Conservation (phyloP, 2,329 filamentous ascomycete genomes). For the Colletotrichum phormii region DNA sequence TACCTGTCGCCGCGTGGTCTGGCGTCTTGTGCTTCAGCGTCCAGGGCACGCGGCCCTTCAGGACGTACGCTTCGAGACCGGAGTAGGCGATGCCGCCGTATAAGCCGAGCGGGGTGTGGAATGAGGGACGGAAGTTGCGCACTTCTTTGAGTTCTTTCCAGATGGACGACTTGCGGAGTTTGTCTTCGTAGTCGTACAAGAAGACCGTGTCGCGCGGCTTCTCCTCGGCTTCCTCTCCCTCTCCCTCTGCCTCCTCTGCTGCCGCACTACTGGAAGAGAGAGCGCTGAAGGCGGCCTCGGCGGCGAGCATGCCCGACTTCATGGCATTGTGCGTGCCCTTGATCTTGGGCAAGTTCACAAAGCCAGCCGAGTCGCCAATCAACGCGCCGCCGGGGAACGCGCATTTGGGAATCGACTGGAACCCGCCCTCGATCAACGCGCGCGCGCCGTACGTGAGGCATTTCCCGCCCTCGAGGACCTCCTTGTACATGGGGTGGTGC, state of each 20-base stretch:
- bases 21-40: conserved; percentile 86
- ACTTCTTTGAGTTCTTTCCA: conserved; percentile 96
- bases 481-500: conserved; percentile 90
- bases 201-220: conserved; percentile 80
- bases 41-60: conserved; percentile 90
- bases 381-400: conserved; percentile 95
- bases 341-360: conserved; percentile 97
- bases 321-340: conserved; percentile 99
- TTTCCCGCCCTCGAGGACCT: conserved; percentile 93
- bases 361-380: conserved; percentile 95
- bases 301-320: conserved; percentile 96
- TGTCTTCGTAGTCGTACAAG: conserved; percentile 93
- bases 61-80: conserved; percentile 87
- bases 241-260: conserved; percentile 50
- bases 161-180: conserved; percentile 85
- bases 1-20: conserved; percentile 83
- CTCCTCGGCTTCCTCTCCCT: conserved; percentile 11
- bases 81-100: conserved; percentile 94
- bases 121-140: conserved; percentile 96
- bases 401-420: conserved; percentile 97
- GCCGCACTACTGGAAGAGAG: conserved; percentile 52
- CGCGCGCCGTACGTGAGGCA: conserved; percentile 97
- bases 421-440: conserved; percentile 92
- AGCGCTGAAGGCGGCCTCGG: conserved; percentile 88
- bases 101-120: conserved; percentile 87